A percentile compares a stretch with the other conserved stretches of the same genome.
These are phyloP conservation scores for Coccomyxa sp. DNA, from an alignment of 139 green algal genomes.

Conservation along the genomic window DNA sequence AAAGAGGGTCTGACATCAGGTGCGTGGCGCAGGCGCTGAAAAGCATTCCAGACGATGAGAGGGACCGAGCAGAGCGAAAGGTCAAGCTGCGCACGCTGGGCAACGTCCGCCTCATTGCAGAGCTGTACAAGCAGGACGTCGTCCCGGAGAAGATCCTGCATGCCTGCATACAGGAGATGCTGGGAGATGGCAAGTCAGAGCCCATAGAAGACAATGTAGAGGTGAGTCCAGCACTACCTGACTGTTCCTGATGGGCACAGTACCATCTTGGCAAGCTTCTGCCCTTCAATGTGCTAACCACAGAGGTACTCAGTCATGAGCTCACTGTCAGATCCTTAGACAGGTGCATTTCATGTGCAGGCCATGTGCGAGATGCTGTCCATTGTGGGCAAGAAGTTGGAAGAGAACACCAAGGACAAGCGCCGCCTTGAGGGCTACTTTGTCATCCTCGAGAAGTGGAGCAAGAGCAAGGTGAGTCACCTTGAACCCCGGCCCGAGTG, in stretches of 20 bases:
- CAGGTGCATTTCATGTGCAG: constrained; percentile 24
- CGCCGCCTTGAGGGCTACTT: constrained; percentile 41
- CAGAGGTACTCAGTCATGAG: too few species aligned
- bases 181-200: constrained; percentile 45
- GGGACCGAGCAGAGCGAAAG: constrained; percentile 48
- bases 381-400: constrained; percentile 58
- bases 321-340: not conserved
- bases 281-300: not conserved
- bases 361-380: constrained; percentile 87
- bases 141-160: constrained; percentile 93
- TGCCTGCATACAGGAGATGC: constrained; percentile 81
- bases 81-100: constrained; percentile 88
- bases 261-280: not conserved
- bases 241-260: not conserved
- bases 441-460: constrained; percentile 34
- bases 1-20: not conserved
- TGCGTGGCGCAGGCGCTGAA: constrained; percentile 38
- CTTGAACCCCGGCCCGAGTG: too few species aligned
- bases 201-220: constrained; percentile 90
- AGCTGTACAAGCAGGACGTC: constrained; percentile 94
- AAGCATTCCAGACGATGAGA: constrained; percentile 38
- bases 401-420: constrained; percentile 36
- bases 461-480: constrained; percentile 11
- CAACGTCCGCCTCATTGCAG: constrained; percentile 94
- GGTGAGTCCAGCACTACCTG: constrained; percentile 14